Base-by-base conservation (phyloP, 208 protist species). In the Trypanosoma melophagium region DNA sequence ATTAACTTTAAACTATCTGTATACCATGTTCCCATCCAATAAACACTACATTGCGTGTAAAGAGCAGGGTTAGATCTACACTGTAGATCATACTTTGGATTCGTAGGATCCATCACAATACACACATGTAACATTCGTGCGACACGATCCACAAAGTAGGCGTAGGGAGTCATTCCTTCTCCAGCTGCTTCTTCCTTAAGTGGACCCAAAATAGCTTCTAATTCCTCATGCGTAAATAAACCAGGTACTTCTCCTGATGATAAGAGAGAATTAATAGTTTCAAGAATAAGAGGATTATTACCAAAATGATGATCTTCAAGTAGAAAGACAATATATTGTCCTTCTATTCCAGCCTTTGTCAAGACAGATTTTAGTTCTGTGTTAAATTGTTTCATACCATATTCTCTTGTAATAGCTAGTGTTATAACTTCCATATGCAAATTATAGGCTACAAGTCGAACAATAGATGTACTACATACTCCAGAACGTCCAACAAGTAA, bases 11-110 rank as follows among this genome's bases (percentile, higher is more conserved):
- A 86, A 65, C 94, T 94, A 22, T 83, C 84, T 24, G 59, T 84
- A 25, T 90, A 76, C 97, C 97, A 99, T 17, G 79, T 76, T 1
- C 96, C 97, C 77, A 98, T 91, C 97, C 98, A 99, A 79, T 98
- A 92, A 44, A 99, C 95, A 57, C 89, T 92, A 81, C 97, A 98
- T 31, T 87, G 80, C 22, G 97, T 99, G 84, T 94, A 98, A 31
- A 99, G 87, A 14, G 98, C 97, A 5, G 98, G 98, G 80, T 99
- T 98, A 38, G 89, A 86, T 64, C 96, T 87, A 74, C 97, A 98
- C 49, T 92, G 85, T 24, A 76, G 28, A 35, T 95, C 81, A 77
- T 99, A 99, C 49, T 88, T 76, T 13, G 78, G 64, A 74, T 97
- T 97, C n/a, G 82, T 94, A 25, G 90, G 96, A 79, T 99, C 97